Conservation (phyloP, 2,329 filamentous ascomycete genomes). For the Penicillium vulpinum region DNA sequence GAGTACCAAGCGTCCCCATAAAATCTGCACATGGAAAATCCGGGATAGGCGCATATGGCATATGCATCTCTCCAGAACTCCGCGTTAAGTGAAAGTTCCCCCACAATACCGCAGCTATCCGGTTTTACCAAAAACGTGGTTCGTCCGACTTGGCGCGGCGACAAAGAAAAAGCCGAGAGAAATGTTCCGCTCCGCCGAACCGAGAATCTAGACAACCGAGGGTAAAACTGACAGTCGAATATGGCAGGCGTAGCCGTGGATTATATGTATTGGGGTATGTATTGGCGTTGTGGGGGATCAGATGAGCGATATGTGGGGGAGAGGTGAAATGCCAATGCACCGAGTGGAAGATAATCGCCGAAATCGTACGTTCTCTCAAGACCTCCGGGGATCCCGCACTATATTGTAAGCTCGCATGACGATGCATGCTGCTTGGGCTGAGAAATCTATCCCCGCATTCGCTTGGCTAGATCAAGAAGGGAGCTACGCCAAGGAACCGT, state of each 20-base stretch:
- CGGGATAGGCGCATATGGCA: background rate
- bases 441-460: slow-evolving; percentile 1
- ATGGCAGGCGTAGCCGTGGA: background rate
- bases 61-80: background rate
- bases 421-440: slow-evolving; percentile 3
- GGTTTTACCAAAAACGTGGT: background rate
- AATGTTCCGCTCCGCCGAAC: slow-evolving; percentile 22
- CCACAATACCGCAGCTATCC: background rate
- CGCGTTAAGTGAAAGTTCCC: too few relatives aligned
- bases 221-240: background rate
- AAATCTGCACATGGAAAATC: too few relatives aligned
- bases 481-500: background rate
- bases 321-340: background rate
- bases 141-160: background rate
- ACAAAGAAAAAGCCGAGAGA: background rate
- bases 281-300: slow-evolving; percentile 3
- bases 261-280: background rate
- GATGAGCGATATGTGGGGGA: slow-evolving; percentile 10
- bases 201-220: slow-evolving; percentile 8
- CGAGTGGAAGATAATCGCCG: background rate
- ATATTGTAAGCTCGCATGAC: background rate
- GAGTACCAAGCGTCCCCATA: too few relatives aligned
- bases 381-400: background rate
- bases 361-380: background rate
- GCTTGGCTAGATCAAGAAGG: background rate